Base-by-base conservation (phyloP, 2,329 filamentous ascomycete species). In the Colletotrichum orbiculare region DNA sequence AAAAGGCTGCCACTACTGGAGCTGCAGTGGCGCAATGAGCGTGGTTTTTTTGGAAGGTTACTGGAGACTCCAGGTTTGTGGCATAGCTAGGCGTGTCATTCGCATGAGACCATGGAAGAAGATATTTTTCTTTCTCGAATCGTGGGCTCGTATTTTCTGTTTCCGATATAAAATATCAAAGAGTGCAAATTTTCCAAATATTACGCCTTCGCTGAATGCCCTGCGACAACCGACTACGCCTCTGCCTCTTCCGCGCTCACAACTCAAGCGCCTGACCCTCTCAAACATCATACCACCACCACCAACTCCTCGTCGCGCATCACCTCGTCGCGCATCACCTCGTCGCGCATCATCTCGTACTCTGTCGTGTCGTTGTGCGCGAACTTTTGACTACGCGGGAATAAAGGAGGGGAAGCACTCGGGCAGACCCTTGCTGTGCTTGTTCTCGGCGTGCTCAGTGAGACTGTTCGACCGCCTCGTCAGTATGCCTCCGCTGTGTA, bases 361-460 rank as follows among this genome's bases (percentile, higher is more conserved):
- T 12, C 35, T 60, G n/a, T 17, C 25, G 8, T 17, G 8, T 46
- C 43, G 15, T 25, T 15, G 25, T 10, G 7, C 25, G 9, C 43
- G 6, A 41, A 25, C 25, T 25, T 41, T 15, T 17, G 35, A 41
- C 11, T 54, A 66, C 63, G 63, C 64, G 54, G 60, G 69, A 70
- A 75, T 71, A 69, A 80, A 85, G 56, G 69, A 77, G 15, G 89
- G 89, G 79, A 94, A 94, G 80, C 91, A 94, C 46, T 92, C 90
- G 54, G 83, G 76, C 35, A 92, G 81, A 46, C 84, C 83, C 82
- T 93, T 92, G 82, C 80, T 89, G 82, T 94, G 91, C 83, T 93
- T 93, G 80, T 93, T 93, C 69, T 79, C 75, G 67, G 91, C 90
- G 77, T 94, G 91, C 73, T 91, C 87, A 66, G 84, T 86, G 68